A percentile compares a stretch with the other conserved stretches of the same genome.
Conservation (phyloP, 2,329 filamentous ascomycete genomes). For the Talaromyces sp. region DNA sequence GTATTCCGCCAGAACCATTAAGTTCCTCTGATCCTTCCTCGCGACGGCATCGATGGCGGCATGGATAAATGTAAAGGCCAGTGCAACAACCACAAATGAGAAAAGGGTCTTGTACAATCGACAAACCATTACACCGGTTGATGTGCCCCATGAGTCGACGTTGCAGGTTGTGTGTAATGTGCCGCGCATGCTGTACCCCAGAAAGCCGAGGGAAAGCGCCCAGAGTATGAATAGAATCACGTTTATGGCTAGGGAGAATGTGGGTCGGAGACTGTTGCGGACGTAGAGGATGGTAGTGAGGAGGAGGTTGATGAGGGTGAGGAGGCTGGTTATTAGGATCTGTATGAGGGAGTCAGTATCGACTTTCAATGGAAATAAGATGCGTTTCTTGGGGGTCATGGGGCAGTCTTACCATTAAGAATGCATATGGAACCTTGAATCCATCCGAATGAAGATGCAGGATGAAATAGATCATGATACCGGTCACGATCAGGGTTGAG, state of each 20-base stretch:
- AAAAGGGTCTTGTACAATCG: constrained; percentile 57
- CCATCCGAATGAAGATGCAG: constrained; percentile 49
- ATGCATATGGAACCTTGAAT: constrained; percentile 55
- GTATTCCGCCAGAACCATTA: constrained; percentile 45
- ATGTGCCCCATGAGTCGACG: constrained; percentile 48
- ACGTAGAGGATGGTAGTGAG: constrained; percentile 49
- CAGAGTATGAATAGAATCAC: constrained; percentile 47
- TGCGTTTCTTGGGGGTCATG: neutral
- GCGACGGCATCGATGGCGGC: constrained; percentile 50
- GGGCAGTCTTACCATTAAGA: constrained; percentile 48
- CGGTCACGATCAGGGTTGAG: constrained; percentile 51
- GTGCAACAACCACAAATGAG: constrained; percentile 48
- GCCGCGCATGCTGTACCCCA: constrained; percentile 50
- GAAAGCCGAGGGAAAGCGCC: constrained; percentile 47
- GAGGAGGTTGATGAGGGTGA: constrained; percentile 47
- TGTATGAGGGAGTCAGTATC: constrained; percentile 25
- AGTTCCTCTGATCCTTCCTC: constrained; percentile 38
- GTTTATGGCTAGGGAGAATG: constrained; percentile 49
- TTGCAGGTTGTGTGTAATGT: constrained; percentile 51
- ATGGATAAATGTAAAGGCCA: constrained; percentile 43
- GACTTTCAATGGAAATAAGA: neutral
- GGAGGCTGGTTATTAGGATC: constrained; percentile 49
- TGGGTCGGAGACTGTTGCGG: constrained; percentile 48
- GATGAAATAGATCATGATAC: constrained; percentile 53
- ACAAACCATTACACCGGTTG: constrained; percentile 53